Evolutionary conservation across 2,329 filamentous ascomycete species (phyloP), one percentile per base, ranked within the genome.

Genomic region (Aspergillus jensenii): DNA sequence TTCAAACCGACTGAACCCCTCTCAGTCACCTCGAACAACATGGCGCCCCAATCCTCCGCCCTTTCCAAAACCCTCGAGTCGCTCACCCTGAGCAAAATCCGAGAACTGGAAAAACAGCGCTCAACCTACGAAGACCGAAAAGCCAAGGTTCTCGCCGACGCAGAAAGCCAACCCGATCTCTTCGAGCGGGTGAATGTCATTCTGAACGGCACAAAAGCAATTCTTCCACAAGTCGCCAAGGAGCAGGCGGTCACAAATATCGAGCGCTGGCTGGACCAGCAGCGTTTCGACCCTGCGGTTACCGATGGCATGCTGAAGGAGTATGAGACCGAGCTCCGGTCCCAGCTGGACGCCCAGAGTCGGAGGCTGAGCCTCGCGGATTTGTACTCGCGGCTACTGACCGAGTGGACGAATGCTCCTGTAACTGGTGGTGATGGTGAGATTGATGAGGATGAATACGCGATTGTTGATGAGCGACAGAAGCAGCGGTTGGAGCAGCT

Each of bases 371-470:
- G 67, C 12, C 51, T 66, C 1, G 65, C 62, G 6, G 62, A 66
- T 56, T 14, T 67, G 23, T 67, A 76, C 61, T 74, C 74, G 4
- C 69, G 70, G 8, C 65, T 78, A 12, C 55, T 77, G 45, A 76
- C 73, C 21, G 74, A 77, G 55, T 77, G 76, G 76, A 74, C 76
- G 61, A 68, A 74, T 19, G 31, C 57, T 0, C 49, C 59, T 0
- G 44, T 4, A 4, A 39, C 27, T 2, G 49, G 39, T 1, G 15
- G 14, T n/a, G 43, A 64, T 35, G 44, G 59, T 48, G 61, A 61
- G 21, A 19, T 60, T 2, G 52, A 63, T 14, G 56, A 47, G 8
- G 58, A 62, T 2, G 68, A 73, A 2, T 56, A 51, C 33, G 25
- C 48, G 31, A 45, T 58, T 31, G 50, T 75, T 2, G 66, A 76